Evolutionary conservation across 371 early-diverging fungal genomes (phyloP), one percentile per base, ranked within the genome.

Genomic region (Rhizopus delemar): DNA sequence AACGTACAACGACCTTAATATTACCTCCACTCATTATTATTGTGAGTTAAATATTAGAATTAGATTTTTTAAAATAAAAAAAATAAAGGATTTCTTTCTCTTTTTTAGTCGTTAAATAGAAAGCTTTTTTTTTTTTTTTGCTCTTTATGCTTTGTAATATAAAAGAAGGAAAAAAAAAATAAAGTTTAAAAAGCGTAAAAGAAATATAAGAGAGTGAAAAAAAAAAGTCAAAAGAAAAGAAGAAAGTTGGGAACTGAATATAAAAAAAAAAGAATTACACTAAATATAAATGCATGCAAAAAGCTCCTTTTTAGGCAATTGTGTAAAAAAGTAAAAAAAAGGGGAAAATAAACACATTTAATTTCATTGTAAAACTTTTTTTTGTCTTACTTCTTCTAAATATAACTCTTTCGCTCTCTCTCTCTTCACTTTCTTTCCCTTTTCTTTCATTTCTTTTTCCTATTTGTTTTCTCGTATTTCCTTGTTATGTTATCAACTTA

Each of bases 1-100:
- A 61, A 49, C 62, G 62, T 15, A 61, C 62, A 28, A 61, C 62
- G 4, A 61, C 62, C 48, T 61, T 61, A 41, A 61, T 61, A 35
- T 61, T 61, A 3, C 35, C 48, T 28, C 62, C 62, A 36, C 62
- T 55, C 55, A 55, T 55, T 51, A 43, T 43, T 43, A 13, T 43
- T 6, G 13, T 22, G 22, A 22, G 22, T 22, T 22, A 22, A 22
- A 22, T 22, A 22, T 22, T 22, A 22, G 22, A 22, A 22, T 22
- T 22, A 22, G 22, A 22, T 22, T 22, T 22, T 22, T 22, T 22
- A 22, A 22, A 22, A n/a, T n/a, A n/a, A n/a, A 22, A 22, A 22
- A 22, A 22, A 22, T 22, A 22, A 2, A 22, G 22, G 22, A 22
- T 22, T 22, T 22, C 22, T 22, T 22, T 22, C 2, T 22, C 2